These are phyloP conservation scores for Citropsis articulata DNA, from an alignment of 345 rosid species.

Conservation along the genomic window DNA sequence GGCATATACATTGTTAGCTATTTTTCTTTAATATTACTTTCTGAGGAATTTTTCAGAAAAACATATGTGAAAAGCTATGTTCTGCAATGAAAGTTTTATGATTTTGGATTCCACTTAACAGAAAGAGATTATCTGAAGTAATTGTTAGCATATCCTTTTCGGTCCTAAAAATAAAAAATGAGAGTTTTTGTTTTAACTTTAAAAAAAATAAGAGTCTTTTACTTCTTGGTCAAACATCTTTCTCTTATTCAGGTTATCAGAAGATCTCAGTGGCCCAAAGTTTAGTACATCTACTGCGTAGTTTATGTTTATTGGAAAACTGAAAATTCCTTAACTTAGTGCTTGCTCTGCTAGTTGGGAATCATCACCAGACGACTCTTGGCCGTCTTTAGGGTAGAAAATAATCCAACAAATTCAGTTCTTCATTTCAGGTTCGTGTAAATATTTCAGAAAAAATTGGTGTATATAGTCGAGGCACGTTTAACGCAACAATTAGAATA, in stretches of 20 bases:
- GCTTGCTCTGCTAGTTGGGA: too few relatives aligned
- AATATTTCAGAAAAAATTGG: background rate
- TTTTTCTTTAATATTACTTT: background rate
- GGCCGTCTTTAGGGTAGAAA: background rate
- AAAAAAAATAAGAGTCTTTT: too few relatives aligned
- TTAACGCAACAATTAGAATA: background rate
- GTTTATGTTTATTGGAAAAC: background rate
- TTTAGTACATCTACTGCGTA: background rate
- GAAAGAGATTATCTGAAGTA: background rate
- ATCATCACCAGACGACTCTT: background rate
- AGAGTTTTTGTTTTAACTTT: background rate
- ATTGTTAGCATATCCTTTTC: background rate
- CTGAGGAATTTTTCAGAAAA: background rate
- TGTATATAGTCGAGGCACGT: too few relatives aligned
- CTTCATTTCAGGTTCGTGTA: background rate
- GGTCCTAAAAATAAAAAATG: background rate
- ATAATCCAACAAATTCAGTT: background rate
- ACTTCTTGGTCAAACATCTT: background rate
- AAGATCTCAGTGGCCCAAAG: constrained; percentile 32
- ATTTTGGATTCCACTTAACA: background rate
- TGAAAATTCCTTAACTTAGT: background rate
- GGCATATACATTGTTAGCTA: background rate
- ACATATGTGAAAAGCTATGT: background rate
- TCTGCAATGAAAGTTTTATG: background rate
- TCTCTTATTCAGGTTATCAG: constrained; percentile 22